phyloP scores from a whole-genome alignment of 768 basidiomycete genomes.

The Calocera viscosa region DNA sequence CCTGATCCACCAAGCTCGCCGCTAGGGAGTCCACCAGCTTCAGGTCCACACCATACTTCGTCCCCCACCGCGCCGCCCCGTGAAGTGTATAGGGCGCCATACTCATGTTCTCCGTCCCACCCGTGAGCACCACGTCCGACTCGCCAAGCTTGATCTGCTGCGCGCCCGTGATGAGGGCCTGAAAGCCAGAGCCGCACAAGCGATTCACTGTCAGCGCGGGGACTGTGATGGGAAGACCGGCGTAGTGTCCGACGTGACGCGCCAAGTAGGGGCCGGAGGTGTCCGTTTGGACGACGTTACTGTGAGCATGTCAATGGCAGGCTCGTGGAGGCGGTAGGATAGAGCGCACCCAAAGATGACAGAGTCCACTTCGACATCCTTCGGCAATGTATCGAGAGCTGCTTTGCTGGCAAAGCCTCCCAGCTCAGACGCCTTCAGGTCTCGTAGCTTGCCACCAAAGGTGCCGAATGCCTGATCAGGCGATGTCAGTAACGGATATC shows the following conservation, averaged over 20 bases:
- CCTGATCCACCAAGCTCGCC: slow-evolving; percentile 29
- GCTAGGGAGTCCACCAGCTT: slow-evolving; percentile 32
- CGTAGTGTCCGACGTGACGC: slow-evolving; percentile 30
- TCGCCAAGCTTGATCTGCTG: slow-evolving; percentile 31
- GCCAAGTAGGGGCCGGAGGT: slow-evolving; percentile 30
- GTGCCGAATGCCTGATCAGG: not conserved
- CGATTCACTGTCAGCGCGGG: slow-evolving; percentile 31
- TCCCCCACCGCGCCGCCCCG: slow-evolving; percentile 28
- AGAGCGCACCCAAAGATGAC: slow-evolving; percentile 30
- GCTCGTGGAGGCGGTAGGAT: not conserved
- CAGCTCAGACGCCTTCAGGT: slow-evolving; percentile 27
- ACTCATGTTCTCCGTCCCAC: slow-evolving; percentile 19
- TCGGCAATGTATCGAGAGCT: slow-evolving; percentile 28
- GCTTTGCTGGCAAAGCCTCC: slow-evolving; percentile 30
- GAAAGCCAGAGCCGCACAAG: slow-evolving; percentile 31
- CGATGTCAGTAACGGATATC: not conserved
- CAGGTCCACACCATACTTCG: slow-evolving; percentile 29
- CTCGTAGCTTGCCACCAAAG: slow-evolving; percentile 20
- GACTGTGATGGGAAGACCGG: slow-evolving; percentile 25
- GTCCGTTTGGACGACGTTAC: slow-evolving; percentile 29
- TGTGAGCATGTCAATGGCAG: slow-evolving; percentile 9
- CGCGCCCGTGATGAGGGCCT: slow-evolving; percentile 29
- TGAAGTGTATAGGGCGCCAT: slow-evolving; percentile 26
- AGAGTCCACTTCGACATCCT: slow-evolving; percentile 28
- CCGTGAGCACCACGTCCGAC: slow-evolving; percentile 28